A percentile compares a stretch with the other conserved stretches of the same genome.
These are phyloP conservation scores for Diaporthe sp. DNA, from an alignment of 2,329 filamentous ascomycete genomes.

Conservation along the genomic window DNA sequence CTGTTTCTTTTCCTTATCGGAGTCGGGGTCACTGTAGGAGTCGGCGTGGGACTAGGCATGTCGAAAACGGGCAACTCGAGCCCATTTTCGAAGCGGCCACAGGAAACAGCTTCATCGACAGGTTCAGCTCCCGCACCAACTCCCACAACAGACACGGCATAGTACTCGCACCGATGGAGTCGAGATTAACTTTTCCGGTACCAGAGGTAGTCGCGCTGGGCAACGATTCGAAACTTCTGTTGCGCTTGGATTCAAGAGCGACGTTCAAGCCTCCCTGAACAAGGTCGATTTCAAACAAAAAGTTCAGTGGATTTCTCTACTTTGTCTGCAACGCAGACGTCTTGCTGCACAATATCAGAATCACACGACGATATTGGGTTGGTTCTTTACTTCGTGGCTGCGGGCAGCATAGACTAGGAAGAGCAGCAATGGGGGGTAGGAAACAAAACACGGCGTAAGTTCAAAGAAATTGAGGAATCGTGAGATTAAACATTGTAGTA, in stretches of 20 bases:
- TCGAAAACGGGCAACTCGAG: slow-evolving; percentile 1
- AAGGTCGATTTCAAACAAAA: neutral
- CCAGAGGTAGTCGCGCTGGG: neutral
- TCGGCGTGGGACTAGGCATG: slow-evolving; percentile 23
- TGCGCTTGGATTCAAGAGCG: neutral
- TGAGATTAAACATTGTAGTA: neutral
- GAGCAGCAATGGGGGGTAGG: too few species aligned
- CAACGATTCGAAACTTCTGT: neutral
- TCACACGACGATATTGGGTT: neutral
- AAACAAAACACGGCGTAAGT: too few species aligned
- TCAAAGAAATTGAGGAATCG: too few species aligned
- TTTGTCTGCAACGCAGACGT: neutral
- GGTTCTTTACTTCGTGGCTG: neutral
- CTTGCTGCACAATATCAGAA: neutral
- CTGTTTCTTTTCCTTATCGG: slow-evolving; percentile 1
- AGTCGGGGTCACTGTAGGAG: slow-evolving; percentile 17
- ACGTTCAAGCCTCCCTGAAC: too few species aligned
- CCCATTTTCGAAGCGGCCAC: neutral
- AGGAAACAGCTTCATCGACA: neutral
- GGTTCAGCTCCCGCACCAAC: neutral
- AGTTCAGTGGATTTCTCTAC: neutral
- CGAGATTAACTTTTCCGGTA: neutral
- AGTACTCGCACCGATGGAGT: neutral
- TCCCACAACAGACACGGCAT: too few species aligned
- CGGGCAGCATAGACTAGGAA: neutral